These are phyloP conservation scores for Hibiscus trionum DNA, from an alignment of 345 rosid species.

Conservation along the genomic window DNA sequence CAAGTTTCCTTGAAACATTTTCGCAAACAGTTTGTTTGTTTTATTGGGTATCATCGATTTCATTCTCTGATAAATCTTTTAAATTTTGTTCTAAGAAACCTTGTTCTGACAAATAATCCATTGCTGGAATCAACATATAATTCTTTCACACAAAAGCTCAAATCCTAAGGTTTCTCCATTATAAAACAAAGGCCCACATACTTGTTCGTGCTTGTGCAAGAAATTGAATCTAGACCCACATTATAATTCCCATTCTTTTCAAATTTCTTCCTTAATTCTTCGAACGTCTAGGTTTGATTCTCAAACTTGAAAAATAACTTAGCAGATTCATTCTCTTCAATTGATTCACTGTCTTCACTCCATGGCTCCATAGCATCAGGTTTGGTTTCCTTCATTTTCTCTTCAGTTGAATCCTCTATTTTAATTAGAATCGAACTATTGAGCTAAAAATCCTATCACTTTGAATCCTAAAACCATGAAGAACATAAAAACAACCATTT, in stretches of 20 bases:
- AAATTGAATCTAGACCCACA: conserved; percentile 12
- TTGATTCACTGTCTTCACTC: conserved; percentile 3
- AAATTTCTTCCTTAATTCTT: conserved; percentile 29
- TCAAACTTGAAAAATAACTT: conserved; percentile 57
- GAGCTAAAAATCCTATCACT: conserved; percentile 10
- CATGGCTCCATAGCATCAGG: conserved; percentile 4
- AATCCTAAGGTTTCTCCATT: conserved; percentile 34
- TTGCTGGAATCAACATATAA: conserved; percentile 17
- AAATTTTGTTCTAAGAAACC: conserved; percentile 2
- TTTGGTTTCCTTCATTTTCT: conserved; percentile 10
- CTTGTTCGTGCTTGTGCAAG: conserved; percentile 29
- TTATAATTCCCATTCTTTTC: conserved; percentile 8
- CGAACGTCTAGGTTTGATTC: conserved; percentile 49
- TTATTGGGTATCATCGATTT: neutral
- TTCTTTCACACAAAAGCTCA: conserved; percentile 34
- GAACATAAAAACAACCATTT: neutral
- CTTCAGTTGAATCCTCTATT: conserved; percentile 16
- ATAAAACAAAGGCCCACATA: conserved; percentile 34
- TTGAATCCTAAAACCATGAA: conserved; percentile 16
- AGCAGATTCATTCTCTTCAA: conserved; percentile 29
- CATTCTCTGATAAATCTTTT: conserved; percentile 11
- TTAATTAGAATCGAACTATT: conserved; percentile 15
- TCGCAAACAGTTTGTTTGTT: neutral
- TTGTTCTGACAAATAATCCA: neutral
- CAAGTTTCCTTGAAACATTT: conserved; percentile 15